Evolutionary conservation across 108 stramenopile species (phyloP), one percentile per base, ranked within the genome.

Genomic region (Nitzschia inconspicua): DNA sequence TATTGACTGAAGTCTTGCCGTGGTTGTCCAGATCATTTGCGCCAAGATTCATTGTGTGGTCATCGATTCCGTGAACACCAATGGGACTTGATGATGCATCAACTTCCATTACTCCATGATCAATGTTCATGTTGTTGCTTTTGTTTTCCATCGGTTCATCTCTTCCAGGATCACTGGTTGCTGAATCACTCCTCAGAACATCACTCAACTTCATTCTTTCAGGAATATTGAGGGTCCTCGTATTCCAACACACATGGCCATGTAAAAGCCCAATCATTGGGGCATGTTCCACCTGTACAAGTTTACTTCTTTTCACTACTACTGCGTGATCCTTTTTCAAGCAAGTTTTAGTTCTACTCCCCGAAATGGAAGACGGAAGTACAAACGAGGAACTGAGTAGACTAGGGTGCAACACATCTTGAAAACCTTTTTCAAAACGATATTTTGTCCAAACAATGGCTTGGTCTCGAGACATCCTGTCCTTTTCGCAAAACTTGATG

Each of bases 381-480:
- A 3, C 0, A 9, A n/a, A 47, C 19, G 14, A 14, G 4, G 18
- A 26, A 3, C 4, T 9, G 47, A 14, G 22, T 14, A 18, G 18
- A 23, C 26, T 22, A 6, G 47, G 47, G 23, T 48, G 14, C 29
- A 51, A 13, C 30, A 51, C 16, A 25, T 51, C 50, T 18, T 28
- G 29, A 51, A 51, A 51, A 13, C 50, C 50, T 11, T 31, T 3
- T 30, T 51, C 27, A 16, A 51, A 19, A 2, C 50, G 50, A 51
- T 29, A 51, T 3, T 31, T 19, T 18, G 28, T 31, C 14, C 34
- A 51, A 13, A 32, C 11, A n/a, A 2, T 14, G 10, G 29, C 29
- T 14, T 51, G 16, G 0, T 31, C 3, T 2, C 34, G 30, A 19
- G 50, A 32, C 50, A n/a, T 39, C 11, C n/a, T 39, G 1, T 39